phyloP scores from a whole-genome alignment of 805 yeast genomes.

The Starmerella lactis-condensi region DNA sequence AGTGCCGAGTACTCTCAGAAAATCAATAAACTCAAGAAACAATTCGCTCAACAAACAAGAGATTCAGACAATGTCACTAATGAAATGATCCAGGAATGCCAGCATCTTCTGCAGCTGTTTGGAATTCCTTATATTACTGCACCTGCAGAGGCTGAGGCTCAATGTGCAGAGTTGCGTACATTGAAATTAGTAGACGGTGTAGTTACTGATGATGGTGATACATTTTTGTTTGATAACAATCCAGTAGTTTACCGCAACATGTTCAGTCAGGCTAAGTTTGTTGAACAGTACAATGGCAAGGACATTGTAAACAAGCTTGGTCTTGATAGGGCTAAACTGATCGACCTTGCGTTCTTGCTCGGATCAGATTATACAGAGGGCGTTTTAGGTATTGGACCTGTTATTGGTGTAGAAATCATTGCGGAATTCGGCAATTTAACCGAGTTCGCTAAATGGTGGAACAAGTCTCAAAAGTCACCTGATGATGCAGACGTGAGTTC shows the following conservation, averaged over 20 bases:
- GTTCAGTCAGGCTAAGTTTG: slow-evolving; percentile 85
- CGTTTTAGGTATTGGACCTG: slow-evolving; percentile 83
- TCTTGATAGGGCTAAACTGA: slow-evolving; percentile 41
- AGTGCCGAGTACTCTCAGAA: slow-evolving; percentile 17
- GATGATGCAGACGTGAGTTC: slow-evolving; percentile 24
- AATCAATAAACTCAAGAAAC: slow-evolving; percentile 34
- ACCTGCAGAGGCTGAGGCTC: slow-evolving; percentile 99
- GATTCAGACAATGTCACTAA: slow-evolving; percentile 84
- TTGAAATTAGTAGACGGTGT: slow-evolving; percentile 78
- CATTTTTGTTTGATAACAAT: slow-evolving; percentile 74
- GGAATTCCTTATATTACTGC: slow-evolving; percentile 92
- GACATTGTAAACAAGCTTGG: slow-evolving; percentile 50
- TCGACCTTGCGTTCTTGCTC: slow-evolving; percentile 62
- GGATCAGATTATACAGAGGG: slow-evolving; percentile 97
- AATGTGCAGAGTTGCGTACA: slow-evolving; percentile 65
- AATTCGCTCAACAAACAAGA: slow-evolving; percentile 48
- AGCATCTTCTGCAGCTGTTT: slow-evolving; percentile 65
- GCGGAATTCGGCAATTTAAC: slow-evolving; percentile 52
- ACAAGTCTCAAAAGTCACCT: slow-evolving; percentile 26
- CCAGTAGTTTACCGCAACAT: slow-evolving; percentile 64
- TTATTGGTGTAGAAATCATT: slow-evolving; percentile 69
- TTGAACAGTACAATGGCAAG: slow-evolving; percentile 53
- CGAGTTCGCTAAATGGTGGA: slow-evolving; percentile 40
- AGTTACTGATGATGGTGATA: slow-evolving; percentile 93
- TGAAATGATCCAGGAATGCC: slow-evolving; percentile 76